These are phyloP conservation scores for Arctium lappa DNA, from an alignment of 129 eudicot genomes.

Conservation along the genomic window DNA sequence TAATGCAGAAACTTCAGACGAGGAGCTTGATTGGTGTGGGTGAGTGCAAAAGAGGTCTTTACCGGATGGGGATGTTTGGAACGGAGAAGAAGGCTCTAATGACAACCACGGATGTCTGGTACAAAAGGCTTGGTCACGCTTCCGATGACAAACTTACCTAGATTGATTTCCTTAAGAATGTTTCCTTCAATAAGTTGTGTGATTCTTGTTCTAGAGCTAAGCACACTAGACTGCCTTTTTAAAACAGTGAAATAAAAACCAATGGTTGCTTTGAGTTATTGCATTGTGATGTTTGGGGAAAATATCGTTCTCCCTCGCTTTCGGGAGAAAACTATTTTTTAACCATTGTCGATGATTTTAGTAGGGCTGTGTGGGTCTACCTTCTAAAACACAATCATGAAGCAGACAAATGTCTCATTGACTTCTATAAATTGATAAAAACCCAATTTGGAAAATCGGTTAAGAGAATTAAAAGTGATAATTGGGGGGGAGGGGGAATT, in stretches of 20 bases:
- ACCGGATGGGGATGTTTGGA: neutral
- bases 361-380: neutral
- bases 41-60: neutral
- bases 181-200: neutral
- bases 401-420: neutral
- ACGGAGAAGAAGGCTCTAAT: neutral
- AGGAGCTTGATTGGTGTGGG: constrained; percentile 1
- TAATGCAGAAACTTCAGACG: neutral
- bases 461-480: constrained; percentile 1
- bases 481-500: constrained; percentile 10
- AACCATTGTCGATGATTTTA: constrained; percentile 20
- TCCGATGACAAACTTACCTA: neutral
- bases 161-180: neutral
- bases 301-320: neutral
- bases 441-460: neutral
- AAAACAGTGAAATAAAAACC: neutral
- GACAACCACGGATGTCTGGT: neutral
- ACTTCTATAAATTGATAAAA: neutral
- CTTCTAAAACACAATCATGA: constrained; percentile 3
- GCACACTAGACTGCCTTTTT: neutral
- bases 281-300: constrained; percentile 23
- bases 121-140: constrained; percentile 1
- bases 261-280: neutral
- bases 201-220: constrained; percentile 11
- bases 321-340: neutral